phyloP scores from a whole-genome alignment of 2,329 filamentous ascomycete species.

The Chalaropsis thielavioides region DNA sequence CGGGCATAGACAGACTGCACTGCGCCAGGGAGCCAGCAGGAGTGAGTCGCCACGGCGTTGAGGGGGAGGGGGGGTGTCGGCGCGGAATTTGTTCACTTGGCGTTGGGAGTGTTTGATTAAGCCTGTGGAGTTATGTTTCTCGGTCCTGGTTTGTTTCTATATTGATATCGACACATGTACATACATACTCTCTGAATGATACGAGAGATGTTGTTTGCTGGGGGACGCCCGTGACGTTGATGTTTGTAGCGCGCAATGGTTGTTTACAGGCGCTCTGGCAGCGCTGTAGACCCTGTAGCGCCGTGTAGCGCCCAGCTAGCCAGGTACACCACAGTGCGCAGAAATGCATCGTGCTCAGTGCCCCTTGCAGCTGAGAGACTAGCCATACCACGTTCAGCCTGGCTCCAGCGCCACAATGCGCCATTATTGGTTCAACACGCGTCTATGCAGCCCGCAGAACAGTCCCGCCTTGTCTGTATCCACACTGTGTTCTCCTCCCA shows the following conservation, averaged over 20 bases:
- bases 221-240: not conserved
- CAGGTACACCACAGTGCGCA: not conserved
- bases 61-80: not conserved
- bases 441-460: not conserved
- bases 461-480: not conserved
- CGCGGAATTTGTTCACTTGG: not conserved
- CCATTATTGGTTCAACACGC: not conserved
- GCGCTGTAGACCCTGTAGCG: not conserved
- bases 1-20: conserved; percentile 25
- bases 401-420: not conserved
- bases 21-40: not conserved
- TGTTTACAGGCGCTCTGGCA: not conserved
- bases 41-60: not conserved
- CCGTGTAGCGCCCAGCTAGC: not conserved
- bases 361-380: not conserved
- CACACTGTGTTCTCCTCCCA: not conserved
- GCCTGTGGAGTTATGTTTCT: not conserved
- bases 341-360: not conserved
- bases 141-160: not conserved
- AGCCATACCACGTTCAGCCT: not conserved
- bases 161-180: not conserved
- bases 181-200: not conserved
- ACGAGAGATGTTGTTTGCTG: not conserved
- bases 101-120: not conserved
- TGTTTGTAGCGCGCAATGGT: too few species aligned